Conservation (phyloP, 225 moss, liverwort and hornwort genomes). For the Asterella californica region DNA sequence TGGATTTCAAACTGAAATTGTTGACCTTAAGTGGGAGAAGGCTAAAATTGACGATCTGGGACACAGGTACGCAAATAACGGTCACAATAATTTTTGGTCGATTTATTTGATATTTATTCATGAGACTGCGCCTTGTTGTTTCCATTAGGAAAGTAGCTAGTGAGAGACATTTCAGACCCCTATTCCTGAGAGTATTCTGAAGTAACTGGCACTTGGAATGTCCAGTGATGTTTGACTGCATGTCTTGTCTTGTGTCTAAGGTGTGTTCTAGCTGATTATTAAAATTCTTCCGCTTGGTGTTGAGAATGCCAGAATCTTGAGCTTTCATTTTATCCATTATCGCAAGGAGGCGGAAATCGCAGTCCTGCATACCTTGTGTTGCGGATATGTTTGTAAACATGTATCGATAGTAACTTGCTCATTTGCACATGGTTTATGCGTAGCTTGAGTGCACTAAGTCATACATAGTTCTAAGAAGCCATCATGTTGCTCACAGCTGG, state of each 20-base stretch:
- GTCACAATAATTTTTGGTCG: too few relatives aligned
- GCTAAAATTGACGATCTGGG: conserved; percentile 94
- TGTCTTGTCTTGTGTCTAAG: neutral
- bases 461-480: neutral
- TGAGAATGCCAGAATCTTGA: neutral
- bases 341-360: neutral
- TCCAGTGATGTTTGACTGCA: neutral
- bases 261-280: neutral
- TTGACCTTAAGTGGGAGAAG: conserved; percentile 71
- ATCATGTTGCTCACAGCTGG: conserved; percentile 46
- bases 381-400: too few relatives aligned
- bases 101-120: neutral
- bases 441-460: neutral
- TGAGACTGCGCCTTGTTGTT: neutral
- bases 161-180: too few relatives aligned
- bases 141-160: too few relatives aligned
- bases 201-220: neutral
- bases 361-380: too few relatives aligned
- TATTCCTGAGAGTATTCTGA: neutral
- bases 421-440: neutral
- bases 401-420: too few relatives aligned
- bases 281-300: neutral
- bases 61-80: conserved; percentile 47
- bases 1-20: conserved; percentile 97
- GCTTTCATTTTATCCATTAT: neutral